phyloP scores from a whole-genome alignment of 805 yeast species.

The Saturnispora sanitii region DNA sequence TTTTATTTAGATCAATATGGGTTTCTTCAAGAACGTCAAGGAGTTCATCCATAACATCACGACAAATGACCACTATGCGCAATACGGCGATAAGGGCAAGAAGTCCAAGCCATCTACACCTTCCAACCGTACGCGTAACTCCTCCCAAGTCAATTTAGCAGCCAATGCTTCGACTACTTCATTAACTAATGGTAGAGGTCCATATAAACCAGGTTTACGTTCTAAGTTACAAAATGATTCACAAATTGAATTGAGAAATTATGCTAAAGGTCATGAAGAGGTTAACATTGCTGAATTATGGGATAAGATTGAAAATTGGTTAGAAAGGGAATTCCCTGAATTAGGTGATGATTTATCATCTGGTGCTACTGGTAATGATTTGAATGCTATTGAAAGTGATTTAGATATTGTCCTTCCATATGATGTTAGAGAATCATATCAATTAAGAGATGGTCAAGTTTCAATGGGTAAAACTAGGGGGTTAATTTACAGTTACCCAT shows the following conservation, averaged over 20 bases:
- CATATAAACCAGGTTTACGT: conserved; percentile 35
- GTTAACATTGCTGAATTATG: conserved; percentile 73
- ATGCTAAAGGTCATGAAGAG: conserved; percentile 38
- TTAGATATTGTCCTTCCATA: conserved; percentile 64
- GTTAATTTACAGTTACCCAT: conserved; percentile 66
- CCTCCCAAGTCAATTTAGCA: conserved; percentile 21
- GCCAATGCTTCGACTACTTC: conserved; percentile 26
- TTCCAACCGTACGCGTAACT: conserved; percentile 17
- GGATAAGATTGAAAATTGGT: conserved; percentile 84
- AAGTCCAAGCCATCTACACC: conserved; percentile 23
- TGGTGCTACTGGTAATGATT: conserved; percentile 72
- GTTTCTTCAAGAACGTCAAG: conserved; percentile 25
- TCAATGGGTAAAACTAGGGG: conserved; percentile 68
- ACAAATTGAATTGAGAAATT: conserved; percentile 45
- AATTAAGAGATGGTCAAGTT: conserved; percentile 88
- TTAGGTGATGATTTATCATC: conserved; percentile 66
- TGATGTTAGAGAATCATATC: conserved; percentile 70
- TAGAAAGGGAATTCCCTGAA: conserved; percentile 69
- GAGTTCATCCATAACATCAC: conserved; percentile 39
- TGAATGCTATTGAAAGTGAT: conserved; percentile 77
- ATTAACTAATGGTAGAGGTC: conserved; percentile 14
- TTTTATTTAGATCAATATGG: conserved; percentile 14
- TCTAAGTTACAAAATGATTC: conserved; percentile 32
- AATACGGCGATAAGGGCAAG: conserved; percentile 33
- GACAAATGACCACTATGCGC: conserved; percentile 51